Base-by-base conservation (phyloP, 768 basidiomycete genomes). In the Tulasnella sp. region DNA sequence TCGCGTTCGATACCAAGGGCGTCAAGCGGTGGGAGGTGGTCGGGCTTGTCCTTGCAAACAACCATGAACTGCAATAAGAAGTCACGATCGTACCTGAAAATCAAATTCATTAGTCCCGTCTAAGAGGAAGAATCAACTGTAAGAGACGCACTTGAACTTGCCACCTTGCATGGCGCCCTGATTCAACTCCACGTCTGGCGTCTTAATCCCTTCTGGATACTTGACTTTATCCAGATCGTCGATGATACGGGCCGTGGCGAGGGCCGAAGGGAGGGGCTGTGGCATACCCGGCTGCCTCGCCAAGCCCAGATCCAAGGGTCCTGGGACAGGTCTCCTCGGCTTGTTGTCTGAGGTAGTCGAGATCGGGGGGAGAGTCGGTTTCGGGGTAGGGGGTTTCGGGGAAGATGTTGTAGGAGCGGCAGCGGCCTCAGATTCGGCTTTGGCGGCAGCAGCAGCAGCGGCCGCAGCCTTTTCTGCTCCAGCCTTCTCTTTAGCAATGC, bases 11-110 rank as follows among this genome's bases (percentile, higher is more conserved):
- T 81, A 58, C 95, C 95, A 66, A 98, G 85, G 9, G 86, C 85
- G 64, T 92, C 91, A 56, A 97, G 79, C 62, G 90, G 82, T 42
- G 92, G 91, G 26, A 97, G 83, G 58, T 80, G 78, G 56, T 89
- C 91, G 2, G 96, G 95, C 72, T 93, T 94, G 74, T 97, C 95
- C 71, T 83, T 88, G 78, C 96, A 99, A 62, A 95, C 73, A 23
- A 75, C 73, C 88, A 96, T 93, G 75, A 99, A 99, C 70, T 99
- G 95, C 61, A 99, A 73, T 24, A 99, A 79, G 82, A 99, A 99
- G 19, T 94, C 91, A 34, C 94, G 91, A 70, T 97, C 92, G 70
- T 99, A 99, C 67, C 95, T 91, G 63, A 53, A 62, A 58, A 29
- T 47, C 15, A 38, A 7, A 7, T 7, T 15, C 34, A 38, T 38